Conservation (phyloP, 2,329 filamentous ascomycete genomes). For the Sporothrix mexicana region DNA sequence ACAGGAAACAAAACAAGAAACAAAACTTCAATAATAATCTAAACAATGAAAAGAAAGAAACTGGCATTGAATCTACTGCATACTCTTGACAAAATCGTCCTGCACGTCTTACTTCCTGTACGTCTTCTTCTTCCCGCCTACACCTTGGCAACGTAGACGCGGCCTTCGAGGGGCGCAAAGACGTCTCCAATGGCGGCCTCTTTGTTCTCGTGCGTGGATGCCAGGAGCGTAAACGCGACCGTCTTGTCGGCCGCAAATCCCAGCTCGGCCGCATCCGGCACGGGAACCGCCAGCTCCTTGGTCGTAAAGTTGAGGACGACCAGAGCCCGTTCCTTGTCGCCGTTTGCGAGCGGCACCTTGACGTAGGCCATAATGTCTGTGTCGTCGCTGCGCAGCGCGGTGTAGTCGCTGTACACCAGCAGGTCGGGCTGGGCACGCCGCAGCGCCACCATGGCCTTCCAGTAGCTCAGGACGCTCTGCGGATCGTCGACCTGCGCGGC, state of each 20-base stretch:
- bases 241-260: slow-evolving; percentile 10
- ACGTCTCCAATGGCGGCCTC: neutral
- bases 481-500: slow-evolving; percentile 51
- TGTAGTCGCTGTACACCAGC: slow-evolving; percentile 66
- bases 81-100: neutral
- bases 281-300: slow-evolving; percentile 43
- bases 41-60: slow-evolving; percentile 3
- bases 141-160: slow-evolving; percentile 3
- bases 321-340: slow-evolving; percentile 23
- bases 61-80: neutral
- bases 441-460: slow-evolving; percentile 60
- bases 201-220: slow-evolving; percentile 2
- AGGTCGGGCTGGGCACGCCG: slow-evolving; percentile 63
- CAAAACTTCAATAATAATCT: neutral
- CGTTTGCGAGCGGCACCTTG: slow-evolving; percentile 44
- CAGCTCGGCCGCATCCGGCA: slow-evolving; percentile 40
- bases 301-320: slow-evolving; percentile 52
- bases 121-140: neutral
- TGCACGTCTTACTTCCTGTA: neutral
- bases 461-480: slow-evolving; percentile 64
- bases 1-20: neutral
- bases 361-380: slow-evolving; percentile 53
- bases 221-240: neutral
- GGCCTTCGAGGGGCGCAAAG: neutral
- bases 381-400: slow-evolving; percentile 56